Percentiles rank a stretch among this genome's conserved stretches.
phyloP scores from a whole-genome alignment of 2,329 filamentous ascomycete genomes.

The Fusarium hainanense region DNA sequence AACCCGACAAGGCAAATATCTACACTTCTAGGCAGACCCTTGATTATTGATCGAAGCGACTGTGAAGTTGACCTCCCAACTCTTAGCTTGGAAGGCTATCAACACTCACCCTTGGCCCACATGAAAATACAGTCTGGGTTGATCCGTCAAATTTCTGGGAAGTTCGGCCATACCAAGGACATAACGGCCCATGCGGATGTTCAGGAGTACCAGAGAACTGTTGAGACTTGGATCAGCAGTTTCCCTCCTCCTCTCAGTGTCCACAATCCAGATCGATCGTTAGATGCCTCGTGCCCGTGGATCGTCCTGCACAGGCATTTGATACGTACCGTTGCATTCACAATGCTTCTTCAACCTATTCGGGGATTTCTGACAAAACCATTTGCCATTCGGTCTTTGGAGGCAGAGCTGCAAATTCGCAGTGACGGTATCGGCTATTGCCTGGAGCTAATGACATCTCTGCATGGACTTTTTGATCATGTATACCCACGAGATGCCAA shows the following conservation, averaged over 20 bases:
- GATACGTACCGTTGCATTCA: slow-evolving; percentile 57
- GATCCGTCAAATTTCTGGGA: slow-evolving; percentile 46
- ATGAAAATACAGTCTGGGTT: slow-evolving; percentile 53
- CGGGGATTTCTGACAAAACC: slow-evolving; percentile 58
- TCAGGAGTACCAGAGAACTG: slow-evolving; percentile 48
- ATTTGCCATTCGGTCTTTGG: slow-evolving; percentile 43
- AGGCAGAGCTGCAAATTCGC: slow-evolving; percentile 53
- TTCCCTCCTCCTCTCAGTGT: slow-evolving; percentile 57
- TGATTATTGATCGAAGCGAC: slow-evolving; percentile 51
- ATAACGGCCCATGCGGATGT: slow-evolving; percentile 47
- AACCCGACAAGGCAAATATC: slow-evolving; percentile 51
- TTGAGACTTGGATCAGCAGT: slow-evolving; percentile 56
- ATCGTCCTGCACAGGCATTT: slow-evolving; percentile 59
- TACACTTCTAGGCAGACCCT: slow-evolving; percentile 48
- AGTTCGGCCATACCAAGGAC: slow-evolving; percentile 49
- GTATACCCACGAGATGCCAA: slow-evolving; percentile 59
- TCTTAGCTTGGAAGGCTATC: slow-evolving; percentile 49
- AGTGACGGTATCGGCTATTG: slow-evolving; percentile 57
- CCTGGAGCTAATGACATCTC: slow-evolving; percentile 55
- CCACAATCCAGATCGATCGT: slow-evolving; percentile 53
- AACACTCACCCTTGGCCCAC: slow-evolving; percentile 49
- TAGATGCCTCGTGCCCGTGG: slow-evolving; percentile 56
- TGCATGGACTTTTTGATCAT: slow-evolving; percentile 56
- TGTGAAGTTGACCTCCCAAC: slow-evolving; percentile 49
- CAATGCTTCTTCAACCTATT: slow-evolving; percentile 59